Evolutionary conservation across 192 early-diverging fungal species (phyloP).

Genomic region (Physocladia obscura): DNA sequence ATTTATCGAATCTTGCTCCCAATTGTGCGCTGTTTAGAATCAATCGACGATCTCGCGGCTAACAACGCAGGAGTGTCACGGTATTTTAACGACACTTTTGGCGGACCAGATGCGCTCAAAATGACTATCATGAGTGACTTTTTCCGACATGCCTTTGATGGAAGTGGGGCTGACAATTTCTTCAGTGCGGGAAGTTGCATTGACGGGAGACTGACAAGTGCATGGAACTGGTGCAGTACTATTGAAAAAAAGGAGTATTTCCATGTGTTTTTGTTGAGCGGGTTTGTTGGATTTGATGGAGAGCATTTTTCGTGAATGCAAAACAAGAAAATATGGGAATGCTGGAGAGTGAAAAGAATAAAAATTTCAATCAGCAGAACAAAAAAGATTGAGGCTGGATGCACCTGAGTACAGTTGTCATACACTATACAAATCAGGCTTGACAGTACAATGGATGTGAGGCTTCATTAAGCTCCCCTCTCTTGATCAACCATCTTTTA

Average conservation of each 20-base stretch:
- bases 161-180: slow-evolving; percentile 78
- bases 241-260: slow-evolving; percentile 90
- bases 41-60: slow-evolving; percentile 61
- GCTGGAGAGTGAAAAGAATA: too few relatives aligned
- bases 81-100: slow-evolving; percentile 74
- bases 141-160: slow-evolving; percentile 95
- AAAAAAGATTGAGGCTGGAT: too few relatives aligned
- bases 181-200: slow-evolving; percentile 69
- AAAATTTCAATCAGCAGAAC: too few relatives aligned
- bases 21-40: slow-evolving; percentile 71
- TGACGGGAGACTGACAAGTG: slow-evolving; percentile 91
- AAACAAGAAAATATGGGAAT: too few relatives aligned
- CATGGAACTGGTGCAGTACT: slow-evolving; percentile 64
- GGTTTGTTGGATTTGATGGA: slow-evolving; percentile 56
- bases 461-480: too few relatives aligned
- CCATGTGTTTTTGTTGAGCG: slow-evolving; percentile 84
- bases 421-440: too few relatives aligned
- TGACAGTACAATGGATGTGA: too few relatives aligned
- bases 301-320: slow-evolving; percentile 13
- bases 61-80: slow-evolving; percentile 57
- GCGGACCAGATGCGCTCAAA: slow-evolving; percentile 56
- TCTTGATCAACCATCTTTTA: too few relatives aligned
- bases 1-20: slow-evolving; percentile 94
- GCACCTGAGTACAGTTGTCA: too few relatives aligned
- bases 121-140: slow-evolving; percentile 88